These are phyloP conservation scores for Pulveroboletus ravenelii DNA, from an alignment of 768 basidiomycete genomes.

Conservation along the genomic window DNA sequence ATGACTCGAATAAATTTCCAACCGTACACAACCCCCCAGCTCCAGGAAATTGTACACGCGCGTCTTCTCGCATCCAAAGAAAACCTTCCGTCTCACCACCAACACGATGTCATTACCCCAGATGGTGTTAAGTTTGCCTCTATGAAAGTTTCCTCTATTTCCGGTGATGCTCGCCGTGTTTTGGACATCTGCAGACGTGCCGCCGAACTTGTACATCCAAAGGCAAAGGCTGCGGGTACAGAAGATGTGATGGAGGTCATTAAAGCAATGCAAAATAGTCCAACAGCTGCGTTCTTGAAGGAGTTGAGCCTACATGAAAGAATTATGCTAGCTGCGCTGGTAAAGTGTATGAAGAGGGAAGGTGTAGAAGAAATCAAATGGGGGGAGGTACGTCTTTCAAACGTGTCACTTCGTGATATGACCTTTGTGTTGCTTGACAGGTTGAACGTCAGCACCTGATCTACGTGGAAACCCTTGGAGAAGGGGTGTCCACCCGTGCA, in stretches of 20 bases:
- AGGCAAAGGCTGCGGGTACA: conserved; percentile 50
- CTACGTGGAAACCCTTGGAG: conserved; percentile 60
- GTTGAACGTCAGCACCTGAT: conserved; percentile 72
- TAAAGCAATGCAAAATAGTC: conserved; percentile 84
- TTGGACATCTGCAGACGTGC: conserved; percentile 93
- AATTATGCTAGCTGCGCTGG: conserved; percentile 77
- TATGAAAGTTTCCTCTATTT: conserved; percentile 71
- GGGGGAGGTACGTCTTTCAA: conserved; percentile 54
- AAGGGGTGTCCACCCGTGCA: conserved; percentile 51
- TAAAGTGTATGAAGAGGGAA: conserved; percentile 77
- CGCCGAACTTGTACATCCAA: conserved; percentile 68
- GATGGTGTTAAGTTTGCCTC: conserved; percentile 87
- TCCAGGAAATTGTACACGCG: conserved; percentile 83
- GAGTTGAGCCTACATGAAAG: conserved; percentile 86
- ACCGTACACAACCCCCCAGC: conserved; percentile 74
- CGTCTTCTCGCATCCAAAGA: conserved; percentile 62
- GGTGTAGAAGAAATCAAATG: conserved; percentile 87
- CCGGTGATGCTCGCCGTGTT: conserved; percentile 90
- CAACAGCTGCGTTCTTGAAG: conserved; percentile 76
- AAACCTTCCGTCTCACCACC: conserved; percentile 40
- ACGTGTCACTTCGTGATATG: background rate
- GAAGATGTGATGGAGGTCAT: conserved; percentile 78
- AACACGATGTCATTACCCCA: conserved; percentile 48
- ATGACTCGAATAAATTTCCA: conserved; percentile 91
- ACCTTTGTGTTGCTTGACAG: conserved; percentile 32